These are phyloP conservation scores for Prinsepia uniflora DNA, from an alignment of 306 rosid genomes.

Conservation along the genomic window DNA sequence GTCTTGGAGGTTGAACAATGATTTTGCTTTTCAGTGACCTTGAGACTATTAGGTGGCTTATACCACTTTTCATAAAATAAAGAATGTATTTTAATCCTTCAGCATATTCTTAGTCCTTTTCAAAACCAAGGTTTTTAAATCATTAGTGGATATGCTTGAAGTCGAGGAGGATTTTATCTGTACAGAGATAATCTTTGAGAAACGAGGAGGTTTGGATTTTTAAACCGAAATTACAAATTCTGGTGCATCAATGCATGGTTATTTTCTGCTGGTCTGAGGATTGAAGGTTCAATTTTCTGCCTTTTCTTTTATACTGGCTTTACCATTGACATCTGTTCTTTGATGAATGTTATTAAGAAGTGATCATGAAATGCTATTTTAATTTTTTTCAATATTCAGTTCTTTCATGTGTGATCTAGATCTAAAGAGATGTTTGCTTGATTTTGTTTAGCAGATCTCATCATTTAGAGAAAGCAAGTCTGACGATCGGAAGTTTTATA, in stretches of 20 bases:
- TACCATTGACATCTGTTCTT: background rate
- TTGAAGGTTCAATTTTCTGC: too few species aligned
- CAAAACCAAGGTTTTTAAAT: constrained; percentile 4
- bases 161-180: background rate
- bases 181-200: background rate
- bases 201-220: background rate
- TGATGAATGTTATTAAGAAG: background rate
- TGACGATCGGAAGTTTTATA: constrained; percentile 73
- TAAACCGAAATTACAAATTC: background rate
- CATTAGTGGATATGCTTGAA: constrained; percentile 6
- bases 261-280: constrained; percentile 1
- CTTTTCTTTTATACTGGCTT: background rate
- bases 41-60: constrained; percentile 13
- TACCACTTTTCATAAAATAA: background rate
- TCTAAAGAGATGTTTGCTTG: constrained; percentile 10
- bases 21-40: constrained; percentile 4
- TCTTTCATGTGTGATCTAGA: too few species aligned
- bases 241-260: too few species aligned
- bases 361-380: background rate
- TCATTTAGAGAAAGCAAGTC: constrained; percentile 94
- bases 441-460: constrained; percentile 48
- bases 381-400: background rate
- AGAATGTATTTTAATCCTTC: too few species aligned
- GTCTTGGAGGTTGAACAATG: constrained; percentile 1
- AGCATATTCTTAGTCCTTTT: constrained; percentile 4